Base-by-base conservation (phyloP, 352 stramenopile species). In the Pythium brassicae region DNA sequence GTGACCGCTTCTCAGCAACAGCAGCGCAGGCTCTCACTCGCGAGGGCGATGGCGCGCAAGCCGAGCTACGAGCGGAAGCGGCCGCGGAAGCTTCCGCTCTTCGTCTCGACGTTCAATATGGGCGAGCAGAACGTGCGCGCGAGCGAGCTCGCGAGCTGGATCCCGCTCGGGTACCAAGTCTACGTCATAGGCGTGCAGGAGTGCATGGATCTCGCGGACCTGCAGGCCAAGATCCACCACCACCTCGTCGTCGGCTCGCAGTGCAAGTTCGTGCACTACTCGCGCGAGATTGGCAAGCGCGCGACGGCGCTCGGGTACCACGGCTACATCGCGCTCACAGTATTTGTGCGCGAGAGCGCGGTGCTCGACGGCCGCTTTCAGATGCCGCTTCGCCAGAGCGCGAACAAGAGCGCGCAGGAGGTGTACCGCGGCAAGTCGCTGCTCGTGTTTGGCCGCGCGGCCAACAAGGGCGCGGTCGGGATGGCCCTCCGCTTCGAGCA, bases 31-130 rank as follows among this genome's bases (percentile, higher is more conserved):
- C 42, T 40, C 32, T 54, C 25, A n/a, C 32, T 26, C 26, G 10
- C 39, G 14, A 4, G 22, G 3, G 17, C 34, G 19, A n/a, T 45
- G 14, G 26, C 26, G 10, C 58, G 43, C 25, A 54, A 34, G 44
- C 17, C 27, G 62, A 55, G 25, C 53, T n/a, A 25, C 39, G 23
- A 29, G 32, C 54, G 46, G 19, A 40, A 54, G 9, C 60, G 70
- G 50, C 65, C 50, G 15, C 68, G 71, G 62, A 81, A 78, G 25
- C 70, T 89, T 40, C 53, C 67, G 12, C 83, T 94, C 15, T 94
- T 92, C 50, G 63, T 76, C 22, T 91, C 84, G 20, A 92, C 84
- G 23, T 94, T 94, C 62, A 94, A 94, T 56, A 92, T 94, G 84
- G 84, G 79, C 48, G 84, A 94, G 53, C 76, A 86, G 43, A 75